Base-by-base conservation (phyloP, 352 stramenopile species). In the Phytophthora tentaculata region DNA sequence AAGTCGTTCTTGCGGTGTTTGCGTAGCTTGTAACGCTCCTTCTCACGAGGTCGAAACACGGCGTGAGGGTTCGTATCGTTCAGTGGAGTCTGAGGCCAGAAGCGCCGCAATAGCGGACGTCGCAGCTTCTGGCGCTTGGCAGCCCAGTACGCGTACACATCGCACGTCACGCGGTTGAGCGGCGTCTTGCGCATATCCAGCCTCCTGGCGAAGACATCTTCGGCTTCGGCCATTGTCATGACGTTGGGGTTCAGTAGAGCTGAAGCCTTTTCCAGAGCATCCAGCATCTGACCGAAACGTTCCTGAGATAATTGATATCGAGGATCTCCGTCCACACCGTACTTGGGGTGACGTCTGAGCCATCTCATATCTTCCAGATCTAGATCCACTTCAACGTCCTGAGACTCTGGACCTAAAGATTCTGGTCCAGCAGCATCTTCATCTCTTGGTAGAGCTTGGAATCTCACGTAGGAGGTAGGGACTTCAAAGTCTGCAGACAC, bases 31-130 rank as follows among this genome's bases (percentile, higher is more conserved):
- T 98, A 98, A 17, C 97, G 96, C 77, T 99, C 88, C 77, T 99
- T 99, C 71, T 99, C 96, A 37, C 97, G 88, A 20, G 97, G 97
- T 17, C 97, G 94, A 76, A 99, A 99, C n/a, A 99, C 97, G 53
- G 97, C 72, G 69, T 99, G 97, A 28, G 98, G 98, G 79, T 99
- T 99, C n/a, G 95, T 98, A 79, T 99, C 97, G 56, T 98, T 98
- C 0, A 95, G 76, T 7, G 93, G 86, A 12, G 98, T 99, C 49
- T 97, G 86, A 5, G 97, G 97, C 96, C 97, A 99, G 71, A 95
- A 99, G 20, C 96, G 88, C 39, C 97, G 90, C 23, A 99, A 61
- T 35, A 99, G 65, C 45, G 97, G 96, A 32, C 98, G 94, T 63
- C 94, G 92, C 22, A 99, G 73, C 56, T 88, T 83, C 62, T 88